Evolutionary conservation across 805 yeast species (phyloP).

Genomic region (Candida argentea): DNA sequence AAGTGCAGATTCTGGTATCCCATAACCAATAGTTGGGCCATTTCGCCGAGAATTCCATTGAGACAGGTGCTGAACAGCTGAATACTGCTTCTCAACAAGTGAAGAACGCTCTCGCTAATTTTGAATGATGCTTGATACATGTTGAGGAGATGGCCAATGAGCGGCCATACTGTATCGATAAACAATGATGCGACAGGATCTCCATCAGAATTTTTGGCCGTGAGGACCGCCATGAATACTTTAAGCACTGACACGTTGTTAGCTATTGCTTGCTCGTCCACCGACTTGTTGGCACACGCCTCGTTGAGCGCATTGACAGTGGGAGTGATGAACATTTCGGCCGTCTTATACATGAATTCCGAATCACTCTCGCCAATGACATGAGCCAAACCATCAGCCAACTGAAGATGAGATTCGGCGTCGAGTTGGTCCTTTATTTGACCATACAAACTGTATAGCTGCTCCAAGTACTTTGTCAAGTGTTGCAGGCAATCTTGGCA

Average conservation of each 20-base stretch:
- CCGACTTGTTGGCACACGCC: constrained; percentile 1
- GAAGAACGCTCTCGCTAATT: constrained; percentile 67
- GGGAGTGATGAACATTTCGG: constrained; percentile 59
- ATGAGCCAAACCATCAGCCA: constrained; percentile 84
- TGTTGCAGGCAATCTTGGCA: constrained; percentile 80
- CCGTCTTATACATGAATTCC: constrained; percentile 41
- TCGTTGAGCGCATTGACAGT: constrained; percentile 36
- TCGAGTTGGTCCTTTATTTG: constrained; percentile 45
- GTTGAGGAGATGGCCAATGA: constrained; percentile 36
- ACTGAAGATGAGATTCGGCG: constrained; percentile 59
- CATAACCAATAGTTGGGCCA: constrained; percentile 55
- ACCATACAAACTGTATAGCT: constrained; percentile 64
- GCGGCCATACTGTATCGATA: constrained; percentile 50
- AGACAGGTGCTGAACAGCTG: constrained; percentile 52
- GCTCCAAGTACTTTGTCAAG: constrained; percentile 59
- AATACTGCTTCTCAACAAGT: constrained; percentile 55
- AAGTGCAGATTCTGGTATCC: constrained; percentile 61
- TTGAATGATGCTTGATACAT: constrained; percentile 49
- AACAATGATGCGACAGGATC: constrained; percentile 44
- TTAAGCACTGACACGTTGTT: constrained; percentile 66
- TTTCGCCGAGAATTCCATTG: constrained; percentile 47
- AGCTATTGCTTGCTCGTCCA: constrained; percentile 26
- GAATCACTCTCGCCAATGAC: constrained; percentile 55
- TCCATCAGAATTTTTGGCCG: constrained; percentile 31
- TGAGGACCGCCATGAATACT: constrained; percentile 47